These are phyloP conservation scores for Cladosporium oxysporum DNA, from an alignment of 2,329 filamentous ascomycete species.

Conservation along the genomic window DNA sequence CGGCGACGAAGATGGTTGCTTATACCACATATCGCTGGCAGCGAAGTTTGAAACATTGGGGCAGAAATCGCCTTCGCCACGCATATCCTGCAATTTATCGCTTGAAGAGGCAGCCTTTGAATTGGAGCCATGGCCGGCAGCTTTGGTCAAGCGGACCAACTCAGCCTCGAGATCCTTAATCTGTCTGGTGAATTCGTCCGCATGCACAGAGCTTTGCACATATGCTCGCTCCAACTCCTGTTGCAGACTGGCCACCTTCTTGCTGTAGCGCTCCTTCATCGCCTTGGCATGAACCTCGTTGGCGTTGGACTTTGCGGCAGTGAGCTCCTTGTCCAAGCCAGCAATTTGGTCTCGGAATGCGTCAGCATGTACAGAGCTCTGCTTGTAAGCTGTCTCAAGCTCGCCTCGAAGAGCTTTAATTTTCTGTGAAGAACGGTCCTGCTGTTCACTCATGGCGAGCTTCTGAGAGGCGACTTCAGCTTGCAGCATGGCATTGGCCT, in stretches of 20 bases:
- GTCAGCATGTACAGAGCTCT: constrained; percentile 31
- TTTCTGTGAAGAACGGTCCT: constrained; percentile 28
- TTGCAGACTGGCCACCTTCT: constrained; percentile 27
- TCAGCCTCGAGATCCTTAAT: constrained; percentile 18
- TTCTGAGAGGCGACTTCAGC: constrained; percentile 35
- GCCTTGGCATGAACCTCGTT: constrained; percentile 22
- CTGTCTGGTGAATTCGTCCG: constrained; percentile 16
- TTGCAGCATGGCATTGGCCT: constrained; percentile 30
- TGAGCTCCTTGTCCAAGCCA: constrained; percentile 25
- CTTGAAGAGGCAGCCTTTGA: background rate
- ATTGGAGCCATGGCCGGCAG: background rate
- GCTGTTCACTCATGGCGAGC: constrained; percentile 25
- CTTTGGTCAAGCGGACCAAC: constrained; percentile 9
- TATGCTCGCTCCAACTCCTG: constrained; percentile 29
- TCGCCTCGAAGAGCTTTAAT: constrained; percentile 28
- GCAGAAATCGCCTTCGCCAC: constrained; percentile 43
- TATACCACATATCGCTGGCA: constrained; percentile 40
- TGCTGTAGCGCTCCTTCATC: constrained; percentile 25
- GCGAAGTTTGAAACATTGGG: constrained; percentile 40
- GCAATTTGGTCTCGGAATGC: constrained; percentile 14
- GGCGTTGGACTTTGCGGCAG: constrained; percentile 24
- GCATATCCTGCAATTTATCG: constrained; percentile 23
- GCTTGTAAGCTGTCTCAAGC: constrained; percentile 34
- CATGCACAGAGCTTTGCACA: constrained; percentile 27
- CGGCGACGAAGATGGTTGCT: constrained; percentile 32